Evolutionary conservation across 495 filamentous ascomycete genomes (phyloP).

Genomic region (Aeminium ludgeri): DNA sequence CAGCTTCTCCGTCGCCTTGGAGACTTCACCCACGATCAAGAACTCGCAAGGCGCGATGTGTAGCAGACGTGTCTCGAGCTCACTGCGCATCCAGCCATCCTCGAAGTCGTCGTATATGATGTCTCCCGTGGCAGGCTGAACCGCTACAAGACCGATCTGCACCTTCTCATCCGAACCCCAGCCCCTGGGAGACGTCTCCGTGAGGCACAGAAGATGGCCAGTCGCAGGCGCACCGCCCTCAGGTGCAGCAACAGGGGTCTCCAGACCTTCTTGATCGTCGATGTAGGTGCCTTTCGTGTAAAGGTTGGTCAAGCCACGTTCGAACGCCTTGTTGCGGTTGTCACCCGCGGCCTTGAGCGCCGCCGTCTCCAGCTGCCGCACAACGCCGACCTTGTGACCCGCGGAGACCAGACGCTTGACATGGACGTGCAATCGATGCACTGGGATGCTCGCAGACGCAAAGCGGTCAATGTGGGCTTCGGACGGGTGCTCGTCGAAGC

Average conservation of each 20-base stretch:
- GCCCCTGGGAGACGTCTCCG: slow-evolving; percentile 71
- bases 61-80: slow-evolving; percentile 83
- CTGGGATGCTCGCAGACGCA: slow-evolving; percentile 87
- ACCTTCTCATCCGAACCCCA: slow-evolving; percentile 86
- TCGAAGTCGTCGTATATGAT: slow-evolving; percentile 95
- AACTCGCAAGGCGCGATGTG: slow-evolving; percentile 96
- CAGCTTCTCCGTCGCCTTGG: slow-evolving; percentile 85
- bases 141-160: slow-evolving; percentile 79
- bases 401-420: slow-evolving; percentile 84
- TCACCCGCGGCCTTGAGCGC: slow-evolving; percentile 91
- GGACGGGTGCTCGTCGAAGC: slow-evolving; percentile 89
- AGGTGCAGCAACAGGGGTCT: slow-evolving; percentile 26
- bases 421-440: slow-evolving; percentile 82
- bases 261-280: slow-evolving; percentile 76
- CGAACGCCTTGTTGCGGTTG: slow-evolving; percentile 85
- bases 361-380: slow-evolving; percentile 94
- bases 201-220: slow-evolving; percentile 84
- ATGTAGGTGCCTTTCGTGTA: slow-evolving; percentile 99
- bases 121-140: slow-evolving; percentile 89
- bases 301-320: slow-evolving; percentile 82
- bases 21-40: slow-evolving; percentile 83
- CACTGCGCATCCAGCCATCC: slow-evolving; percentile 94
- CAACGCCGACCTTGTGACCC: slow-evolving; percentile 90
- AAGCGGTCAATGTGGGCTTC: slow-evolving; percentile 89
- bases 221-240: slow-evolving; percentile 51